These are phyloP conservation scores for Aureobasidium sp. DNA, from an alignment of 2,329 filamentous ascomycete species.

Conservation along the genomic window DNA sequence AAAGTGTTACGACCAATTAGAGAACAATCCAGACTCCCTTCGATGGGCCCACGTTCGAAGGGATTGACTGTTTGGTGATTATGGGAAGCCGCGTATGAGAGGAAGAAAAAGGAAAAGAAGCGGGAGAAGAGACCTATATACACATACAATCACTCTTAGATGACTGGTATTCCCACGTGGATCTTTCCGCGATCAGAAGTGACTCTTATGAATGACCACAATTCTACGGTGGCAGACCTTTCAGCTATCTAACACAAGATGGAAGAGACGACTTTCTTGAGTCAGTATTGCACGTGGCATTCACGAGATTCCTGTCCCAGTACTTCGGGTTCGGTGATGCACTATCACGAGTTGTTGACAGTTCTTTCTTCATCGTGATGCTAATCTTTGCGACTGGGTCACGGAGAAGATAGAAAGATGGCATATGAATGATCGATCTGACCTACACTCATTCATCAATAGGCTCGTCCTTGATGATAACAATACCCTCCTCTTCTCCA, in stretches of 20 bases:
- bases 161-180: too few species aligned
- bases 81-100: background rate
- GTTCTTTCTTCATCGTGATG: background rate
- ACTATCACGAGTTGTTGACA: background rate
- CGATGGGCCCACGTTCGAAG: background rate
- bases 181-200: background rate
- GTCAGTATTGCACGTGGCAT: too few species aligned
- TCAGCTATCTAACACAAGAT: too few species aligned
- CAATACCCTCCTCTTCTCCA: conserved; percentile 18
- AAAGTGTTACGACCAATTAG: background rate
- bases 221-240: too few species aligned
- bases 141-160: too few species aligned
- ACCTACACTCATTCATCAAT: background rate
- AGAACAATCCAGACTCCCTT: background rate
- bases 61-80: background rate
- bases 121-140: background rate
- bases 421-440: background rate
- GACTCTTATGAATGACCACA: background rate
- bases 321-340: too few species aligned
- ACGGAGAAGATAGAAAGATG: background rate
- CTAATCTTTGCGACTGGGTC: background rate
- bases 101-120: background rate
- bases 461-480: conserved; percentile 15
- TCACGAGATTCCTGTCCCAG: background rate
- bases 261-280: too few species aligned